Base-by-base conservation (phyloP, 371 early-diverging fungal genomes). In the Lichtheimia corymbifera region DNA sequence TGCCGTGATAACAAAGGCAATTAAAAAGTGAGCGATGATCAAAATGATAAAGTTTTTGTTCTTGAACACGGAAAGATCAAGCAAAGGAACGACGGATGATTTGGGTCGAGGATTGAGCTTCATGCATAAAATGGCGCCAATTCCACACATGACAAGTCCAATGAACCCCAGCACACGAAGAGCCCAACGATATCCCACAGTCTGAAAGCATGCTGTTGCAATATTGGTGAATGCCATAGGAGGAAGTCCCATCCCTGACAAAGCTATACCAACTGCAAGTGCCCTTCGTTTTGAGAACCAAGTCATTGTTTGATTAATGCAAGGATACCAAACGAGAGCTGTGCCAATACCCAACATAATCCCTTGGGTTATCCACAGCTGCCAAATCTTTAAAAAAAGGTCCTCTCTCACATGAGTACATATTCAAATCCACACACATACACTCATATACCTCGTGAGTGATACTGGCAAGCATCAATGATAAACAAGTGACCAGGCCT, bases 201-300 rank as follows among this genome's bases (percentile, higher is more conserved):
- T 54, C 5, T 66, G 47, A 24, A 90, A 71, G 54, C 83, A 68
- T 2, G 82, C 79, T 7, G 80, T 81, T 0, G 77, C 74, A 7
- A 82, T 71, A 43, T 85, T 84, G n/a, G 84, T 76, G 9, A 88
- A 49, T 50, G 76, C 59, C 22, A 91, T 67, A 18, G 89, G 90
- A 42, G 91, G 90, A n/a, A 88, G 54, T 44, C 88, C 87, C 1
- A 83, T 80, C 3, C 92, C 93, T 54, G 89, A 73, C 35, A 61
- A 49, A 24, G 62, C 50, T 13, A 64, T 55, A 3, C 65, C 65
- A 41, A 64, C 60, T 27, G 65, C 65, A 30, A 60, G 59, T n/a
- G n/a, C n/a, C n/a, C n/a, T n/a, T 0, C 65, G 65, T n/a, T 55
- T 64, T 7, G 27, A 22, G 14, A 63, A 63, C 63, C 63, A 63